Percentiles rank a stretch among this genome's conserved stretches.
Evolutionary conservation across 345 rosid species (phyloP).

Genomic region (Moringa oleifera): DNA sequence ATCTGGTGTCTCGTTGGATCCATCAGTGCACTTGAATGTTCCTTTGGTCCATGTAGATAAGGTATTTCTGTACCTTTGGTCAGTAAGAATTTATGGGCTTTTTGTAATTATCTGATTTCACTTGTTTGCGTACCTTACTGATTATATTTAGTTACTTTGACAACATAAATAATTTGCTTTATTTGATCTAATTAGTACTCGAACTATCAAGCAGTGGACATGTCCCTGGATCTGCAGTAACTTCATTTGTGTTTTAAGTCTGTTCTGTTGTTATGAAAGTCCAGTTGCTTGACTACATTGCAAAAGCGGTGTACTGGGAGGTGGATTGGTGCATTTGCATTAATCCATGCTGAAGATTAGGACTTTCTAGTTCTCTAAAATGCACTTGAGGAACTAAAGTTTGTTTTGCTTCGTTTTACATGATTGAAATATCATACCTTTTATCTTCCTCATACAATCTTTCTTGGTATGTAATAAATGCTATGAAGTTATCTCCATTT

Average conservation of each 20-base stretch:
- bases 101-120: too few species aligned
- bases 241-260: slow-evolving; percentile 77
- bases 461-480: too few species aligned
- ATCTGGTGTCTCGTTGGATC: slow-evolving; percentile 58
- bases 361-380: too few species aligned
- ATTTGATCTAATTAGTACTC: slow-evolving; percentile 28
- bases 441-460: too few species aligned
- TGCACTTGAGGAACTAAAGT: too few species aligned
- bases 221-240: slow-evolving; percentile 97
- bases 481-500: too few species aligned
- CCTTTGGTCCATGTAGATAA: slow-evolving; percentile 95
- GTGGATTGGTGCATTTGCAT: too few species aligned
- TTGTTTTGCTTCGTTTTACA: too few species aligned
- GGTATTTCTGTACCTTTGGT: too few species aligned
- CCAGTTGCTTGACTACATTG: slow-evolving; percentile 76
- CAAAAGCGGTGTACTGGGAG: too few species aligned
- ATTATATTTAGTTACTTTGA: not conserved
- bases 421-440: too few species aligned
- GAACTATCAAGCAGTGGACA: slow-evolving; percentile 68
- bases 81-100: not conserved
- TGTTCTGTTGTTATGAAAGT: slow-evolving; percentile 89
- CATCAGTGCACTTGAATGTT: slow-evolving; percentile 71
- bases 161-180: not conserved
- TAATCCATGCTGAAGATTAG: too few species aligned
- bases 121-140: not conserved